phyloP scores from a whole-genome alignment of 73 alveolate species.

The Paramecium pentaurelia region DNA sequence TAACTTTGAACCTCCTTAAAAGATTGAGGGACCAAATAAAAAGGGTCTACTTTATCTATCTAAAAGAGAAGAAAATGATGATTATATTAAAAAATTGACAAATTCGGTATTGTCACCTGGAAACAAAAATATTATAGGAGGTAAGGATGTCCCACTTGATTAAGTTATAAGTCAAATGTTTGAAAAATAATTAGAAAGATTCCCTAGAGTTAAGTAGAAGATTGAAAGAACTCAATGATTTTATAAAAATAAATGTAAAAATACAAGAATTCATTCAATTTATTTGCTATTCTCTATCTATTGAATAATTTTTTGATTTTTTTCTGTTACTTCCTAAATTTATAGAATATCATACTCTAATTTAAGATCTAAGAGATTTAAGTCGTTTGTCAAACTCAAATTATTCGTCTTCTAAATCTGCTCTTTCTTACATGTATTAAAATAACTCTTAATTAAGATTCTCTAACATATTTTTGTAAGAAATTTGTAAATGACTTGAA shows the following conservation, averaged over 20 bases:
- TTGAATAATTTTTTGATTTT: not conserved
- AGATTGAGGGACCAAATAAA: not conserved
- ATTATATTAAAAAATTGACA: not conserved
- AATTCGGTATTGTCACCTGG: not conserved
- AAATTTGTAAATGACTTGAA: slow-evolving; percentile 13
- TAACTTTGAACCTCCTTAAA: slow-evolving; percentile 33
- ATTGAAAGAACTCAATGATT: slow-evolving; percentile 9
- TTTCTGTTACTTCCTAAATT: slow-evolving; percentile 16
- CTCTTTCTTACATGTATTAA: slow-evolving; percentile 21
- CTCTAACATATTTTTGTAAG: slow-evolving; percentile 21
- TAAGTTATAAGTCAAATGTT: not conserved
- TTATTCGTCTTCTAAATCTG: slow-evolving; percentile 23
- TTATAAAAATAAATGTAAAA: not conserved
- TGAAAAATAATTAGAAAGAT: not conserved
- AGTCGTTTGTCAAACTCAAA: slow-evolving; percentile 13
- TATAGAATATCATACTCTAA: not conserved
- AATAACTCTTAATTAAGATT: not conserved
- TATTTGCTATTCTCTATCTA: slow-evolving; percentile 24
- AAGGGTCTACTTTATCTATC: not conserved
- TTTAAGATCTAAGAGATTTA: not conserved
- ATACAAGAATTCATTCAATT: not conserved
- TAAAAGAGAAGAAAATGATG: slow-evolving; percentile 21
- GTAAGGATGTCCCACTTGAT: slow-evolving; percentile 9
- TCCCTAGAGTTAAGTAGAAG: not conserved
- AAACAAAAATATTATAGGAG: not conserved